phyloP scores from a whole-genome alignment of 805 yeast genomes.

The Saccharomycopsis sp. region DNA sequence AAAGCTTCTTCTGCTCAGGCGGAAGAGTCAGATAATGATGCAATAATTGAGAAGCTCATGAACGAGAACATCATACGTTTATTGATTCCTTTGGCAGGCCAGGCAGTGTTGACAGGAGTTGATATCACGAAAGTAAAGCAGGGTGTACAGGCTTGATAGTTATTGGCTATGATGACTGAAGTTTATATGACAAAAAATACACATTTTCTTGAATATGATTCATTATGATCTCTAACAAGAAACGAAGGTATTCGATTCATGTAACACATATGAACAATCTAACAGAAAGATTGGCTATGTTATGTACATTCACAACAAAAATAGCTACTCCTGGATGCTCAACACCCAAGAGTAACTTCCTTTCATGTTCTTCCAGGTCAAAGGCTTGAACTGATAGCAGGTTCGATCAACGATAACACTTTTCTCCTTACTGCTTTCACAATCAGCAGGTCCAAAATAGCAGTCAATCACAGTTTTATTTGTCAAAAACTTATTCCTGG shows the following conservation, averaged over 20 bases:
- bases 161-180: neutral
- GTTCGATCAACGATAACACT: neutral
- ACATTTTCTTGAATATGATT: too few relatives aligned
- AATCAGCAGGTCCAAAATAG: neutral
- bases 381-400: neutral
- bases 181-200: too few relatives aligned
- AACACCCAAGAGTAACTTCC: neutral
- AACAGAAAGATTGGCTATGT: too few relatives aligned
- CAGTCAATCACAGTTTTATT: neutral
- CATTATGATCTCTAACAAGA: too few relatives aligned
- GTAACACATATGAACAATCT: too few relatives aligned
- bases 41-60: constrained; percentile 20
- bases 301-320: too few relatives aligned
- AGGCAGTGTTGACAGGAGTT: constrained; percentile 11
- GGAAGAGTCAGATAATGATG: neutral
- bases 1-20: neutral
- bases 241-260: too few relatives aligned
- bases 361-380: neutral
- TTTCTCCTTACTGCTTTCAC: neutral
- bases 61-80: constrained; percentile 9
- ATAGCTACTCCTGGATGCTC: neutral
- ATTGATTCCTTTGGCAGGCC: constrained; percentile 16
- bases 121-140: constrained; percentile 1
- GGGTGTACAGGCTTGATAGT: neutral
- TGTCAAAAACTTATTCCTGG: neutral